Evolutionary conservation across 2,329 filamentous ascomycete species (phyloP).

Genomic region (Coniella vitis): DNA sequence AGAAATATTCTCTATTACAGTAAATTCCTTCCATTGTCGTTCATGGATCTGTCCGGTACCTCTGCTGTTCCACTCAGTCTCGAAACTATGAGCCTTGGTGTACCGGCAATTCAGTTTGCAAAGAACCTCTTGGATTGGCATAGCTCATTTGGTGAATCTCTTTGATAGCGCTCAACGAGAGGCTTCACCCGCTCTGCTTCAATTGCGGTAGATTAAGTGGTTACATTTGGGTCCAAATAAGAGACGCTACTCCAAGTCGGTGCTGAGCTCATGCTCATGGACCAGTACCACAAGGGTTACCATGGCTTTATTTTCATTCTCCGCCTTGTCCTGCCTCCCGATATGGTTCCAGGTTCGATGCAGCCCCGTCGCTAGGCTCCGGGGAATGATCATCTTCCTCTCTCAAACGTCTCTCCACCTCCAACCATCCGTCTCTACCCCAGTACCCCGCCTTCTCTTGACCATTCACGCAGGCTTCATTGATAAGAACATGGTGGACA

Average conservation of each 20-base stretch:
- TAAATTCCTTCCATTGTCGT: background rate
- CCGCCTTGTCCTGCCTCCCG: conserved; percentile 28
- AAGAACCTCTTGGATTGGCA: too few relatives aligned
- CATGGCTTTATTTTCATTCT: conserved; percentile 16
- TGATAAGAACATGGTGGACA: conserved; percentile 67
- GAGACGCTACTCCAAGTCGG: too few relatives aligned
- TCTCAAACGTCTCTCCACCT: conserved; percentile 60
- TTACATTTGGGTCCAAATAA: too few relatives aligned
- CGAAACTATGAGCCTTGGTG: too few relatives aligned
- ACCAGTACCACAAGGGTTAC: background rate
- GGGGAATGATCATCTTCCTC: conserved; percentile 51
- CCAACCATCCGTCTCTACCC: conserved; percentile 64
- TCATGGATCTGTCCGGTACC: background rate
- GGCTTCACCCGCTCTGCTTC: too few relatives aligned
- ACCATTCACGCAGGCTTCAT: conserved; percentile 60
- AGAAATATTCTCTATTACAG: conserved; percentile 15
- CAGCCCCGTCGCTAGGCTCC: conserved; percentile 2
- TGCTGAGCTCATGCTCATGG: too few relatives aligned
- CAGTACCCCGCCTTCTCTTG: conserved; percentile 54
- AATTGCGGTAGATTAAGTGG: too few relatives aligned
- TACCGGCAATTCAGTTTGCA: too few relatives aligned
- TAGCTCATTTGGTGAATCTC: too few relatives aligned
- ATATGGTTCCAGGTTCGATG: conserved; percentile 22
- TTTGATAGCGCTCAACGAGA: too few relatives aligned
- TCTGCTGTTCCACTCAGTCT: too few relatives aligned